Percentiles rank a stretch among this genome's conserved stretches.
These are phyloP conservation scores for Iris pallida DNA, from an alignment of 116 monocot species.

Conservation along the genomic window DNA sequence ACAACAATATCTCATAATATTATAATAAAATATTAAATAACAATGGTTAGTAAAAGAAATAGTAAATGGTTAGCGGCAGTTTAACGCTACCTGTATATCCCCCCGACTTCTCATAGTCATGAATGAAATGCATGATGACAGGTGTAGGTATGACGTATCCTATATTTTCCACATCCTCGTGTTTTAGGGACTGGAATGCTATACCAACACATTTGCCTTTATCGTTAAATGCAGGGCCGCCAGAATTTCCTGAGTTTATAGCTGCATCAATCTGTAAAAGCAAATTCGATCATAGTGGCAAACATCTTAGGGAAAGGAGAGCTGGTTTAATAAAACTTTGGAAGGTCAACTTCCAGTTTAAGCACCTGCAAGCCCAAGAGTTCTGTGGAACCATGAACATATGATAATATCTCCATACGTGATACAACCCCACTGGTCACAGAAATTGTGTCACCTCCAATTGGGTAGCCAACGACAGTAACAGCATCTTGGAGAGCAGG, in stretches of 20 bases:
- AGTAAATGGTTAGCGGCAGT: not conserved
- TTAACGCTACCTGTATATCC: constrained; percentile 75
- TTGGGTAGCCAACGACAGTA: constrained; percentile 96
- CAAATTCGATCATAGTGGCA: not conserved
- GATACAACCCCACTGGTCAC: constrained; percentile 99
- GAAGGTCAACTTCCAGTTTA: constrained; percentile 1
- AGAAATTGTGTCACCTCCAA: constrained; percentile 98
- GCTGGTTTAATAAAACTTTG: not conserved
- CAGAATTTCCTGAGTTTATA: constrained; percentile 98
- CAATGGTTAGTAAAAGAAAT: not conserved
- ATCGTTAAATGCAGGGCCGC: constrained; percentile 95
- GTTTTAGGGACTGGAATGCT: constrained; percentile 97
- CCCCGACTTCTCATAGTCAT: constrained; percentile 89
- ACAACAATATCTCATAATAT: not conserved
- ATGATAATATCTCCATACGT: constrained; percentile 95
- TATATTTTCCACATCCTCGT: constrained; percentile 98
- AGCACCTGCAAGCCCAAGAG: constrained; percentile 87
- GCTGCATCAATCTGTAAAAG: constrained; percentile 91
- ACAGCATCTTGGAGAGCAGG: constrained; percentile 97
- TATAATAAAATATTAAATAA: not conserved
- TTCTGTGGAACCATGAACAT: constrained; percentile 98
- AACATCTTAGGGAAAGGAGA: not conserved
- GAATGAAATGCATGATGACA: constrained; percentile 90
- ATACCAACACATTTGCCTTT: constrained; percentile 98
- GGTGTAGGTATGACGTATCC: constrained; percentile 99